Conservation (phyloP, 2,329 filamentous ascomycete species). For the Diplodia intermedia region DNA sequence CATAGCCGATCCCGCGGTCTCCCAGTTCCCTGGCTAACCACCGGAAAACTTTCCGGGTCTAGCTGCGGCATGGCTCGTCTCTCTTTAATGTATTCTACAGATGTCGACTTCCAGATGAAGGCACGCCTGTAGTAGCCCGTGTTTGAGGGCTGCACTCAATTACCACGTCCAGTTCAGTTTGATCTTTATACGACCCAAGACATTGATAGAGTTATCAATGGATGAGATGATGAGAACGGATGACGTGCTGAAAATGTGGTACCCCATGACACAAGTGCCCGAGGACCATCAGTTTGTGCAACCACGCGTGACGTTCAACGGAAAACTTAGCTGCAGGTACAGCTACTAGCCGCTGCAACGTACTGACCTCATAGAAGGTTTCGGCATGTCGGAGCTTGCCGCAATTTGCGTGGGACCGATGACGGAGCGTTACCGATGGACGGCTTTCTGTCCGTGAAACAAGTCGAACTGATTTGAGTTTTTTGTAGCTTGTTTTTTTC, state of each 20-base stretch:
- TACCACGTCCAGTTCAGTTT: too few species aligned
- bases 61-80: too few species aligned
- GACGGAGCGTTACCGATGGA: neutral
- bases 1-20: neutral
- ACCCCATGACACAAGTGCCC: neutral
- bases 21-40: neutral
- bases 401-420: neutral
- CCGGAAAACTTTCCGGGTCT: neutral
- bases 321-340: neutral
- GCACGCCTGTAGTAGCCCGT: too few species aligned
- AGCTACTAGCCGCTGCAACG: neutral
- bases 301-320: neutral
- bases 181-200: too few species aligned
- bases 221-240: too few species aligned
- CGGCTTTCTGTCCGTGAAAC: slow-evolving; percentile 1
- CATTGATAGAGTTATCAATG: too few species aligned
- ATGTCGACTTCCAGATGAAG: too few species aligned
- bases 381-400: neutral
- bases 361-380: neutral
- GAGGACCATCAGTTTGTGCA: neutral
- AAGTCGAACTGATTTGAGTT: neutral
- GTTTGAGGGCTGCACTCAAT: too few species aligned
- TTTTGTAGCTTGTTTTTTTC: neutral
- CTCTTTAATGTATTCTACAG: too few species aligned
- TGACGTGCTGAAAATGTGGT: too few species aligned